Evolutionary conservation across 495 filamentous ascomycete genomes (phyloP).

Genomic region (Penicillium waksmanii): DNA sequence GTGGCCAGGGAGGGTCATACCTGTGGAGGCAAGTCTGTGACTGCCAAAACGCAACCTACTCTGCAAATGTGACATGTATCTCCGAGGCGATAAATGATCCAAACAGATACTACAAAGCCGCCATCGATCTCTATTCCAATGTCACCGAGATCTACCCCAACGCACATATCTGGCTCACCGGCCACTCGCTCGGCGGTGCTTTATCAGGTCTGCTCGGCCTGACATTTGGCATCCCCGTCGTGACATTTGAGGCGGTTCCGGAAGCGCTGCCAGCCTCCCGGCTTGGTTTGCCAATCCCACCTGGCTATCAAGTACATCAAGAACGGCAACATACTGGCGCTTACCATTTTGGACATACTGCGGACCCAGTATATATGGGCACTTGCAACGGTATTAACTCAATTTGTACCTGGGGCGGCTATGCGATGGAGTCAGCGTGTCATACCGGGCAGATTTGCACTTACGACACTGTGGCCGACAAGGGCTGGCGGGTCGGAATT

Average conservation of each 20-base stretch:
- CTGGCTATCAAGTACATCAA: conserved; percentile 73
- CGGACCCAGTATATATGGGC: conserved; percentile 93
- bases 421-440: conserved; percentile 89
- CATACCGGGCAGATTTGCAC: conserved; percentile 86
- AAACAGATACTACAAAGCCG: conserved; percentile 87
- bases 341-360: conserved; percentile 95
- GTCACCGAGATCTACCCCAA: conserved; percentile 87
- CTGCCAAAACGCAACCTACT: conserved; percentile 81
- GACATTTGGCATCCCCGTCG: conserved; percentile 83
- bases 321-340: conserved; percentile 71
- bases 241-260: conserved; percentile 89
- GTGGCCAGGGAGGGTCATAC: conserved; percentile 85
- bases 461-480: conserved; percentile 88
- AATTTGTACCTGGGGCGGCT: conserved; percentile 85
- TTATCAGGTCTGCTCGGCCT: conserved; percentile 83
- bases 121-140: conserved; percentile 86
- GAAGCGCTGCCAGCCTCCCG: conserved; percentile 86
- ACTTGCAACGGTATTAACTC: conserved; percentile 89
- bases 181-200: conserved; percentile 89
- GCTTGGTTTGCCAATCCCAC: conserved; percentile 84
- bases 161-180: conserved; percentile 83
- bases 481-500: conserved; percentile 86
- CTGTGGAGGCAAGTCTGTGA: conserved; percentile 91
- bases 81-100: conserved; percentile 72
- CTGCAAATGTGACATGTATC: conserved; percentile 90